Conservation (phyloP, 163 green algal genomes). For the Volvox carteri region DNA sequence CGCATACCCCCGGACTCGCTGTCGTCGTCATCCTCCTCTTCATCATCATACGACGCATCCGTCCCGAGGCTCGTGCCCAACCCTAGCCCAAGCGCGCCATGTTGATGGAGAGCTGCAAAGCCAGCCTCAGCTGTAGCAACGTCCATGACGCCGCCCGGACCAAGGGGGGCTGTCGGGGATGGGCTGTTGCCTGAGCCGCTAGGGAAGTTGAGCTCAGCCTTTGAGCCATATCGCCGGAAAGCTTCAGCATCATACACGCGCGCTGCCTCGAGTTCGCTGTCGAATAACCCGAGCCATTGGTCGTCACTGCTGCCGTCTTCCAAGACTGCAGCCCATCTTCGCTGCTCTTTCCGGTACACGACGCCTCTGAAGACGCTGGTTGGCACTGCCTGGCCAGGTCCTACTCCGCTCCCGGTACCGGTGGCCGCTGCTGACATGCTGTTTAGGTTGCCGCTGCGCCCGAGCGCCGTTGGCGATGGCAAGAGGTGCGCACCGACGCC, state of each 20-base stretch:
- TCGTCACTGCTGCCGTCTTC: slow-evolving; percentile 29
- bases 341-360: slow-evolving; percentile 64
- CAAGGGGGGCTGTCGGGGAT: neutral
- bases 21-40: slow-evolving; percentile 47
- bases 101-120: neutral
- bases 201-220: slow-evolving; percentile 56
- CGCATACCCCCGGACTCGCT: neutral
- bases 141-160: neutral
- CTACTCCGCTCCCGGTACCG: neutral
- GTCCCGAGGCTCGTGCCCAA: neutral
- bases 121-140: neutral
- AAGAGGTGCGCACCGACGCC: slow-evolving; percentile 6
- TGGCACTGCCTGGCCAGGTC: neutral
- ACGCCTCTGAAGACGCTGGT: slow-evolving; percentile 53
- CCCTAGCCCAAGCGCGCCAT: slow-evolving; percentile 33
- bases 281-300: slow-evolving; percentile 70
- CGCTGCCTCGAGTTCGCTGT: slow-evolving; percentile 69
- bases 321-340: slow-evolving; percentile 59
- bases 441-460: neutral
- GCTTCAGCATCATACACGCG: slow-evolving; percentile 53
- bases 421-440: neutral
- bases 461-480: slow-evolving; percentile 18
- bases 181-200: neutral
- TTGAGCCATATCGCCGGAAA: slow-evolving; percentile 20
- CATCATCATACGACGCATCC: slow-evolving; percentile 8